These are phyloP conservation scores for Aspergillus neotritici DNA, from an alignment of 2,329 filamentous ascomycete species.

Conservation along the genomic window DNA sequence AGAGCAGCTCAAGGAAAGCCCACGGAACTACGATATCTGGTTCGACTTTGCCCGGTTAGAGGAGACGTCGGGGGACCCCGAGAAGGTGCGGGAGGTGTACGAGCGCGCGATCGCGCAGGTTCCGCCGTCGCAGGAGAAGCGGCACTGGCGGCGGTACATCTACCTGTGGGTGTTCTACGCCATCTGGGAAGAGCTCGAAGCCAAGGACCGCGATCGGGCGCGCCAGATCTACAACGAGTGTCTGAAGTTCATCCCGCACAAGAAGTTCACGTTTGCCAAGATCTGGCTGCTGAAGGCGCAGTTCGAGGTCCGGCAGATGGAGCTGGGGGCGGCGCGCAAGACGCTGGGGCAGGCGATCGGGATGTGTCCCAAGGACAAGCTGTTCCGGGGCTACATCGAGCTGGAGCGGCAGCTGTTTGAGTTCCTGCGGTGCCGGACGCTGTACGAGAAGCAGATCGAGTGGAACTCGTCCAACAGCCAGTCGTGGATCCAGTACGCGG, in stretches of 20 bases:
- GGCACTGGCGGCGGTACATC: constrained; percentile 94
- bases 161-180: constrained; percentile 98
- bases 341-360: constrained; percentile 85
- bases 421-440: constrained; percentile 80
- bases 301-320: constrained; percentile 83
- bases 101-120: constrained; percentile 93
- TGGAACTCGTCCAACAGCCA: constrained; percentile 87
- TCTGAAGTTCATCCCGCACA: constrained; percentile 82
- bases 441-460: constrained; percentile 91
- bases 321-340: constrained; percentile 76
- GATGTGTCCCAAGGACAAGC: constrained; percentile 90
- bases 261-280: constrained; percentile 96
- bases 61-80: constrained; percentile 74
- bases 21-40: constrained; percentile 96
- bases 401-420: constrained; percentile 91
- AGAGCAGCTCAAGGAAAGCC: constrained; percentile 85
- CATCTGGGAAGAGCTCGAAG: constrained; percentile 85
- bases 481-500: constrained; percentile 94
- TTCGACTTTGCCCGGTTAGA: constrained; percentile 91
- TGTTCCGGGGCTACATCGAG: constrained; percentile 91
- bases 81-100: constrained; percentile 85
- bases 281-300: constrained; percentile 91
- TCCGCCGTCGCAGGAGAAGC: constrained; percentile 90
- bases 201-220: constrained; percentile 69
- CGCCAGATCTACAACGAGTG: constrained; percentile 88